phyloP scores from a whole-genome alignment of 23 red algal genomes.

The Gracilaria vermiculophylla region DNA sequence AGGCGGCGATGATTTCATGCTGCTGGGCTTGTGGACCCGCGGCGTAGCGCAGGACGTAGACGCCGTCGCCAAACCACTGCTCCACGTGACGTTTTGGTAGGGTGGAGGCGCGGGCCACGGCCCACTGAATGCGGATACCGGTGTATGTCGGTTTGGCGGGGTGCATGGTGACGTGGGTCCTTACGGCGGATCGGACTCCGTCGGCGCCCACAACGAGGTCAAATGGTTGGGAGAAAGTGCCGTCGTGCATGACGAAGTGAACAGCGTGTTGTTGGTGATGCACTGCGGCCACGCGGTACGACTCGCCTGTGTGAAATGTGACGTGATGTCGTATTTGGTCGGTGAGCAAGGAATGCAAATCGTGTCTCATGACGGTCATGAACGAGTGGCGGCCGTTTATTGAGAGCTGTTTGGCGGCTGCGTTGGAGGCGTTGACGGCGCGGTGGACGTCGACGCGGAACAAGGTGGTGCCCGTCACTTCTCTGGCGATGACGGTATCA shows the following conservation, averaged over 20 bases:
- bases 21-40: neutral
- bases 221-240: neutral
- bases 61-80: conserved; percentile 81
- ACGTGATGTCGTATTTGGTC: neutral
- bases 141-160: conserved; percentile 20
- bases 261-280: neutral
- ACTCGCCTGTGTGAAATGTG: conserved; percentile 13
- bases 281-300: conserved; percentile 7
- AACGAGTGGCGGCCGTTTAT: neutral
- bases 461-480: neutral
- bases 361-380: conserved; percentile 55
- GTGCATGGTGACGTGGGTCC: neutral
- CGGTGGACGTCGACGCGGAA: conserved; percentile 41
- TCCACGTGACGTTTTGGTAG: neutral
- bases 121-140: conserved; percentile 62
- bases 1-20: conserved; percentile 30
- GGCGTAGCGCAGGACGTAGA: conserved; percentile 54
- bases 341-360: conserved; percentile 1
- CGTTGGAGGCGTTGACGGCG: neutral
- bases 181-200: conserved; percentile 48
- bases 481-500: conserved; percentile 31
- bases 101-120: neutral
- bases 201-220: conserved; percentile 72
- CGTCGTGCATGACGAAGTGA: conserved; percentile 6
- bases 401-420: neutral